Evolutionary conservation across 495 filamentous ascomycete genomes (phyloP).

Genomic region (Neohortaea acidophila): DNA sequence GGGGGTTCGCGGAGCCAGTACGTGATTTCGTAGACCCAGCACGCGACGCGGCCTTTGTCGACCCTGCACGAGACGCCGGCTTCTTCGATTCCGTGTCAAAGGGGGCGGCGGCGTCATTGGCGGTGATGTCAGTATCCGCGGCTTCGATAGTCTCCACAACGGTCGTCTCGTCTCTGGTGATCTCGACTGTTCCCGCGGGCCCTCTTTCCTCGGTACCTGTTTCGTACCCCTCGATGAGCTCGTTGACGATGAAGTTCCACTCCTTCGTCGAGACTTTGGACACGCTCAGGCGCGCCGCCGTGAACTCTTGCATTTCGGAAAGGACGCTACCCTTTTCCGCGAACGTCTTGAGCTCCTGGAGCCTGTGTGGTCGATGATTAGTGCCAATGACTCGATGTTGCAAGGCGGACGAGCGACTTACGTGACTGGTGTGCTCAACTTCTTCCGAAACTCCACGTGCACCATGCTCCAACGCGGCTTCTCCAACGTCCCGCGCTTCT

Average conservation of each 20-base stretch:
- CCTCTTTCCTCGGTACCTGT: not conserved
- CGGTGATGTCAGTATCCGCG: not conserved
- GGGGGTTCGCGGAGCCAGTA: too few species aligned
- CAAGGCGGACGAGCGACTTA: not conserved
- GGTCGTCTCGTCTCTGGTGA: not conserved
- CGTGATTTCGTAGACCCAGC: too few species aligned
- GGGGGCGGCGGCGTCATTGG: not conserved
- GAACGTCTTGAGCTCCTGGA: constrained; percentile 58
- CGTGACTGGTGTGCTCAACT: constrained; percentile 56
- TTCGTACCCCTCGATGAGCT: constrained; percentile 13
- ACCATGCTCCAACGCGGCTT: constrained; percentile 81
- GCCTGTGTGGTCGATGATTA: not conserved
- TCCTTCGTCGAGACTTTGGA: constrained; percentile 55
- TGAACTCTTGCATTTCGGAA: constrained; percentile 72
- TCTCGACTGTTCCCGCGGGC: not conserved
- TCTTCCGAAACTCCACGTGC: constrained; percentile 69
- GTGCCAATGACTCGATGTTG: not conserved
- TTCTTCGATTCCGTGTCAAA: constrained; percentile 1
- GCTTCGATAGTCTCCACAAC: not conserved
- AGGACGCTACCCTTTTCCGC: constrained; percentile 44
- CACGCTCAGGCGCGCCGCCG: constrained; percentile 67
- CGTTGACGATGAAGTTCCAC: constrained; percentile 62
- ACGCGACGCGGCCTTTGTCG: not conserved
- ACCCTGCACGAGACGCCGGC: not conserved
- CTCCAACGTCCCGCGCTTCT: constrained; percentile 34